These are phyloP conservation scores for Ramalina intermedia DNA, from an alignment of 495 filamentous ascomycete genomes.

Conservation along the genomic window DNA sequence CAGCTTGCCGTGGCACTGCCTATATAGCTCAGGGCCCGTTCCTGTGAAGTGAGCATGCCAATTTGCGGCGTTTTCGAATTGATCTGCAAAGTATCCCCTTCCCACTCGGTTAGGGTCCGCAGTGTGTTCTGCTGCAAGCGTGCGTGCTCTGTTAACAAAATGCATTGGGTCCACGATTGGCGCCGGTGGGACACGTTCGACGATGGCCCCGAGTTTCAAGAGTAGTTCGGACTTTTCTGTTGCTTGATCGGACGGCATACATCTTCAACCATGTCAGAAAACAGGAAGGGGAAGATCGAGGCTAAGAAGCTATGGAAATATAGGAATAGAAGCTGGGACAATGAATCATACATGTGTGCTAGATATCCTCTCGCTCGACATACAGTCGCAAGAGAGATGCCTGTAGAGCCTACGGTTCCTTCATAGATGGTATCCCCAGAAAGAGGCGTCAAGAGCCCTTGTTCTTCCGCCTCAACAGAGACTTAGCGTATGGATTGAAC, in stretches of 20 bases:
- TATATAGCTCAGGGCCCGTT: conserved; percentile 80
- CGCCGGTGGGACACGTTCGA: conserved; percentile 78
- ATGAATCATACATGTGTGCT: conserved; percentile 59
- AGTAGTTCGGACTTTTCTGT: conserved; percentile 81
- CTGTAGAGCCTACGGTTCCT: conserved; percentile 87
- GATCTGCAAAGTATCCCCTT: conserved; percentile 83
- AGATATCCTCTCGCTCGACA: conserved; percentile 79
- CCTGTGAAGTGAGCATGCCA: conserved; percentile 66
- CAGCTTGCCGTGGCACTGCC: conserved; percentile 58
- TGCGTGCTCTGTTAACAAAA: conserved; percentile 88
- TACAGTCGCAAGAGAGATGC: conserved; percentile 83
- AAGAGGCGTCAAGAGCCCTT: conserved; percentile 60
- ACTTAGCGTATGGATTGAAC: neutral
- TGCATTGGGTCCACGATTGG: conserved; percentile 83
- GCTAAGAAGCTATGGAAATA: neutral
- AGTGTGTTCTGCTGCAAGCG: conserved; percentile 58
- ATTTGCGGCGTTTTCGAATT: conserved; percentile 86
- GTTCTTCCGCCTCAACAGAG: conserved; percentile 50
- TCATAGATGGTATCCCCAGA: conserved; percentile 92
- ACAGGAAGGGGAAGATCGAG: neutral
- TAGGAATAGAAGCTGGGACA: neutral
- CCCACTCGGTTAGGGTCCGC: conserved; percentile 29
- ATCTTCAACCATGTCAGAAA: conserved; percentile 28
- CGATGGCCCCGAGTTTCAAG: conserved; percentile 74
- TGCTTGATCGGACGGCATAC: conserved; percentile 89